Base-by-base conservation (phyloP, 805 yeast genomes). In the Priceomyces melissophilus region DNA sequence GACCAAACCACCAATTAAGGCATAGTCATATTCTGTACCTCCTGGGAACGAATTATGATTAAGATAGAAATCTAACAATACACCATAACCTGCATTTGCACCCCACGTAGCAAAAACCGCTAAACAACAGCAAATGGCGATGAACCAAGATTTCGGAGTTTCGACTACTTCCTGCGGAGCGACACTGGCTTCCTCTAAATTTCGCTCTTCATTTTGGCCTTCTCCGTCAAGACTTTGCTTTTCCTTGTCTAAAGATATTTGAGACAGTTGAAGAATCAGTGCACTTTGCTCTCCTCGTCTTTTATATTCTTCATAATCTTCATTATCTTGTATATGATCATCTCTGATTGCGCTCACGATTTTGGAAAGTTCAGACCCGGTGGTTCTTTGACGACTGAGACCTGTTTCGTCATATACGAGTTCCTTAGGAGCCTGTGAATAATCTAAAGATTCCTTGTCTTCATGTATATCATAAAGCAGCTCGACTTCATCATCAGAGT, bases 81-180 rank as follows among this genome's bases (percentile, higher is more conserved):
- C 77, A 20, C 84, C 86, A 57, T 64, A 81, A 2, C 77, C 65
- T 31, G 80, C 76, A 42, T 76, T 75, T 60, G 79, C 66, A 12
- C 87, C 87, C 72, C 76, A 80, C 0, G 82, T 73, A 43, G 75
- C 48, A 55, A 49, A 72, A 52, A 68, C 67, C 54, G 54, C 67
- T 12, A 73, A 60, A 61, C 75, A 70, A 0, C 69, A 66, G 13
- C 75, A 77, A 3, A 76, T 57, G 0, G 79, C 79, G 4, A 71
- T 67, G 56, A 81, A 64, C 65, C 84, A 82, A 10, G 73, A 41
- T 45, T 46, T 35, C 37, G 43, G 11, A 37, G 35, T 15, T 23
- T 17, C 36, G 14, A 13, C 16, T n/a, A 33, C 34, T 15, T 43
- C 45, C 10, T 13, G 3, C 26, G 37, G 41, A 7, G 29, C 13